Conservation (phyloP, 306 rosid genomes). For the Cicer pinnatifidum region DNA sequence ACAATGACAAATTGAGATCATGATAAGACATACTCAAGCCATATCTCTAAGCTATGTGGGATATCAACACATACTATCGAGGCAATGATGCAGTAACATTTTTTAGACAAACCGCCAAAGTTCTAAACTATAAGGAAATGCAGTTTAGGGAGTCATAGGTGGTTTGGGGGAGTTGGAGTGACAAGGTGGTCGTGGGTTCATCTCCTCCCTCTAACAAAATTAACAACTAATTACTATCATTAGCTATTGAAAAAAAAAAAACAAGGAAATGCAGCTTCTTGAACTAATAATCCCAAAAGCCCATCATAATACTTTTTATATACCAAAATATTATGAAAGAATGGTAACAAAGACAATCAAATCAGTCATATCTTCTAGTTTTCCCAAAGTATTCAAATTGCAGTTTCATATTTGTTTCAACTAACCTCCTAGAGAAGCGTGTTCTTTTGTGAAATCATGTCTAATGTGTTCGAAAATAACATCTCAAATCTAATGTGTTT, state of each 20-base stretch:
- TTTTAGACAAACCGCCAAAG: not conserved
- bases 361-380: not conserved
- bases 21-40: not conserved
- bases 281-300: not conserved
- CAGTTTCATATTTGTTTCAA: too few species aligned
- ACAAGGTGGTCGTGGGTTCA: too few species aligned
- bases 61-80: not conserved
- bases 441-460: too few species aligned
- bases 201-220: too few species aligned
- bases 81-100: not conserved
- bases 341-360: not conserved
- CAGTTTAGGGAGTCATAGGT: not conserved
- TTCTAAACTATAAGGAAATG: not conserved
- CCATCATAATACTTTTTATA: not conserved
- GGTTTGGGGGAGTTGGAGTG: too few species aligned
- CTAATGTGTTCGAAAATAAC: too few species aligned
- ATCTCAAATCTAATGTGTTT: too few species aligned
- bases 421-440: too few species aligned
- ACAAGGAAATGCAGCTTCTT: not conserved
- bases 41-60: conserved; percentile 1
- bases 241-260: too few species aligned
- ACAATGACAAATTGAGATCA: not conserved
- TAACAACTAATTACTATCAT: too few species aligned
- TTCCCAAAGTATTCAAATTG: too few species aligned
- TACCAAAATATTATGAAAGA: conserved; percentile 5